Evolutionary conservation across 1,284 basidiomycete species (phyloP), one percentile per base, ranked within the genome.

Genomic region (Vanrija pseudolonga): DNA sequence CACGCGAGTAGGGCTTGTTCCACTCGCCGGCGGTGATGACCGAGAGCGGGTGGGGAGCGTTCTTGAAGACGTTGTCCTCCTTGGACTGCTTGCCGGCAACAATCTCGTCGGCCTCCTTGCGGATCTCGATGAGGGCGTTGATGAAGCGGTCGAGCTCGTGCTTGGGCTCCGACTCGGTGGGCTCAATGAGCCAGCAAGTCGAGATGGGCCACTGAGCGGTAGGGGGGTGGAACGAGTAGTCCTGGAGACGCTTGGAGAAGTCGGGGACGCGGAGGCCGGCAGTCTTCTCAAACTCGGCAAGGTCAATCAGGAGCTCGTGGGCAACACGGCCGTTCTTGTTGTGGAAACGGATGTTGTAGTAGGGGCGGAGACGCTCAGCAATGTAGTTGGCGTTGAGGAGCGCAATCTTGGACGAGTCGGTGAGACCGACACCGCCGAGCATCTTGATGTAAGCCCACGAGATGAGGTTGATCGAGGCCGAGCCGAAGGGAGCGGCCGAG

Each of bases 391-490:
- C 95, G 68, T 88, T 96, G 47, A 98, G 82, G 24, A 98, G 81
- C 2, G 95, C 90, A 26, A 90, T 79, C 68, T 89, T 89, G 9
- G 93, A 90, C 4, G 91, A 86, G 62, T 90, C 83, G 40, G 85
- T 84, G 41, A 98, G 82, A 17, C 94, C 95, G 54, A 83, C 78
- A 20, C 93, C 94, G 32, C 95, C 95, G 28, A 98, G 85, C 95
- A 98, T 97, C 80, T 90, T 92, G 80, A 94, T 89, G 76, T 93
- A 94, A 17, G 92, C 90, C 95, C 95, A 98, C 2, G 95, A 97
- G 72, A 98, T 98, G 59, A 95, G 83, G 50, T 93, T 85, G 69
- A 98, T 94, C 9, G 90, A 94, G 0, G 95, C 91, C 60, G 90
- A 95, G 44, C 95, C 95, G 73, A 85, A 98, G 0, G 93, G 95